phyloP scores from a whole-genome alignment of 257 asterid species.

The Penstemon barbatus region DNA sequence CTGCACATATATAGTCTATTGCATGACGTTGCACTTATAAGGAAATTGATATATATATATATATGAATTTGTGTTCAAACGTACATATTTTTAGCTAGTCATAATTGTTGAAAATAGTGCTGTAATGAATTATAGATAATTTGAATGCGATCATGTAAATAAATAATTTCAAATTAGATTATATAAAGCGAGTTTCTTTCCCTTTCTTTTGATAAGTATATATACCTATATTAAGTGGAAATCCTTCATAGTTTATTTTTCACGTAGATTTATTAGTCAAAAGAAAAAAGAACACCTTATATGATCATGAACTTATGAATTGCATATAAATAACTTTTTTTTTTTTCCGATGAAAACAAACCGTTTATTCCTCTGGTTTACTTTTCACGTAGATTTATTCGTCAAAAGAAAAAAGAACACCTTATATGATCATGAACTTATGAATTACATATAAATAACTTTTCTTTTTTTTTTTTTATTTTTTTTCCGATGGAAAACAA shows the following conservation, averaged over 20 bases:
- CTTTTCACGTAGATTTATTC: not conserved
- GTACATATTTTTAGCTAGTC: too few species aligned
- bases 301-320: not conserved
- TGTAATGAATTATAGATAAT: too few species aligned
- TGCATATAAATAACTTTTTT: not conserved
- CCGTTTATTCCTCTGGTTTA: slow-evolving; percentile 31
- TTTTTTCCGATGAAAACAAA: slow-evolving; percentile 17
- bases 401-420: too few species aligned
- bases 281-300: not conserved
- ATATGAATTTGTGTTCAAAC: too few species aligned
- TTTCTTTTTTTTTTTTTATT: not conserved
- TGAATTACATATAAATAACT: not conserved
- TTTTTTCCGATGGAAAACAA: slow-evolving; percentile 18
- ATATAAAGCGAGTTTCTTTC: not conserved
- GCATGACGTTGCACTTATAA: not conserved
- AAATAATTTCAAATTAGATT: not conserved
- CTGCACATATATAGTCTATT: too few species aligned
- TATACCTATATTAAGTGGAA: not conserved
- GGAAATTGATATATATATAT: too few species aligned
- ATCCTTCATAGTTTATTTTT: not conserved
- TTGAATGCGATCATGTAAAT: too few species aligned
- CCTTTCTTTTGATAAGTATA: too few species aligned
- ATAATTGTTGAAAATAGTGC: too few species aligned
- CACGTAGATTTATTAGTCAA: not conserved
- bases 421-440: not conserved